phyloP scores from a whole-genome alignment of 352 stramenopile genomes.

The Globisporangium yorkense region DNA sequence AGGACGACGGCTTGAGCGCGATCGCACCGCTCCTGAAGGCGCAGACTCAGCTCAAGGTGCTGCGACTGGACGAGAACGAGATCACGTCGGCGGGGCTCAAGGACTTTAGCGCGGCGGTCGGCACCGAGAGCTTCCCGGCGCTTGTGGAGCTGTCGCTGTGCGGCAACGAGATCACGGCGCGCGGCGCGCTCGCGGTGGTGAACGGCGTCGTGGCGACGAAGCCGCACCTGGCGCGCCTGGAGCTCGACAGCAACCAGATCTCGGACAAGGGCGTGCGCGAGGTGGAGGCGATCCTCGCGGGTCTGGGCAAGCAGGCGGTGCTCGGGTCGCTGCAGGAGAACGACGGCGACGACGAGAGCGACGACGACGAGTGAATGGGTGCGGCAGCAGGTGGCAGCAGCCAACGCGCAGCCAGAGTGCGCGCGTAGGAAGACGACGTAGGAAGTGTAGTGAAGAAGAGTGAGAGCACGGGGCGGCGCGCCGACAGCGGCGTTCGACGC shows the following conservation, averaged over 20 bases:
- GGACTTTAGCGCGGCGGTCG: slow-evolving; percentile 25
- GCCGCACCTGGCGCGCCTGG: slow-evolving; percentile 31
- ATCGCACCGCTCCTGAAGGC: slow-evolving; percentile 58
- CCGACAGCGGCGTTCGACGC: background rate
- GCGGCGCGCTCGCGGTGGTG: slow-evolving; percentile 53
- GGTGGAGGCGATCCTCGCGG: slow-evolving; percentile 35
- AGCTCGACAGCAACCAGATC: slow-evolving; percentile 75
- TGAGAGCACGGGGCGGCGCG: no score
- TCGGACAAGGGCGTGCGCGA: slow-evolving; percentile 51
- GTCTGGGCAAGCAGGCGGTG: slow-evolving; percentile 38
- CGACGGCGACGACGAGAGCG: slow-evolving; percentile 67
- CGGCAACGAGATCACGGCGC: slow-evolving; percentile 77
- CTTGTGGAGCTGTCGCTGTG: slow-evolving; percentile 54
- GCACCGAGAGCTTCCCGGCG: slow-evolving; percentile 19
- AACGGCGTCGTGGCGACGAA: slow-evolving; percentile 39
- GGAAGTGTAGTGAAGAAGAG: no score
- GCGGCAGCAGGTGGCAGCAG: background rate
- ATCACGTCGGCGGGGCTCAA: slow-evolving; percentile 54
- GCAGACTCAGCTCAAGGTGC: slow-evolving; percentile 42
- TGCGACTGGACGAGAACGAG: slow-evolving; percentile 82
- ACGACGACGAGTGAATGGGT: slow-evolving; percentile 12
- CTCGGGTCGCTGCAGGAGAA: slow-evolving; percentile 83
- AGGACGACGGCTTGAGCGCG: slow-evolving; percentile 53
- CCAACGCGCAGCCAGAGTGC: background rate
- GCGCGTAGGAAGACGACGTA: background rate